A percentile compares a stretch with the other conserved stretches of the same genome.
phyloP scores from a whole-genome alignment of 2,329 filamentous ascomycete species.

The Zymoseptoria pseudotritici region DNA sequence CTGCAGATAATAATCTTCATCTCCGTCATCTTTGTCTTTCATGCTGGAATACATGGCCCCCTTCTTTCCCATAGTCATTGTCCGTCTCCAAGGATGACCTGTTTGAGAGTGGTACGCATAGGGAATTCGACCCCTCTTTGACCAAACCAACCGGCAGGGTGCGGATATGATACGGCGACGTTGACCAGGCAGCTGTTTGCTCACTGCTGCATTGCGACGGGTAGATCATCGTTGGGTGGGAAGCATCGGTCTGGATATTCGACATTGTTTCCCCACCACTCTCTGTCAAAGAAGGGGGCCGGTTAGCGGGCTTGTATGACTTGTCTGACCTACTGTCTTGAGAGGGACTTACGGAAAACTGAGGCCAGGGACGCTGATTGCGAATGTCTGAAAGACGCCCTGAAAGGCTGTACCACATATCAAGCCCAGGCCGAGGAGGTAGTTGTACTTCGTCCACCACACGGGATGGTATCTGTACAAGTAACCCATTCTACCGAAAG shows the following conservation, averaged over 20 bases:
- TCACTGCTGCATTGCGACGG: background rate
- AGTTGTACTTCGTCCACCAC: constrained; percentile 14
- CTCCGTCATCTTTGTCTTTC: no score
- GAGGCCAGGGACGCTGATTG: background rate
- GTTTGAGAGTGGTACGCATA: no score
- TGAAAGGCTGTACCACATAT: constrained; percentile 3
- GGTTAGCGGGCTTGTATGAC: background rate
- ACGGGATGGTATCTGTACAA: constrained; percentile 10
- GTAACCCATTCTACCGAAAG: constrained; percentile 8
- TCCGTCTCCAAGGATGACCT: no score
- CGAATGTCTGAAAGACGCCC: background rate
- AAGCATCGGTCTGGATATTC: background rate
- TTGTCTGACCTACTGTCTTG: no score
- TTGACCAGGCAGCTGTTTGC: no score
- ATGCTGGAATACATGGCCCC: no score
- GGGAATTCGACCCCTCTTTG: no score
- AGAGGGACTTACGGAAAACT: background rate
- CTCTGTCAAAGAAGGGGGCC: background rate
- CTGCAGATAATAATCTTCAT: no score
- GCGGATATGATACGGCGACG: no score
- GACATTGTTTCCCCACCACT: background rate
- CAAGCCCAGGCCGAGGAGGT: constrained; percentile 7
- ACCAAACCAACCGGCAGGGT: no score
- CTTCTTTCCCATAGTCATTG: no score
- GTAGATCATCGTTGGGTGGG: background rate